These are phyloP conservation scores for Trebouxia sp. DNA, from an alignment of 139 green algal genomes.

Conservation along the genomic window DNA sequence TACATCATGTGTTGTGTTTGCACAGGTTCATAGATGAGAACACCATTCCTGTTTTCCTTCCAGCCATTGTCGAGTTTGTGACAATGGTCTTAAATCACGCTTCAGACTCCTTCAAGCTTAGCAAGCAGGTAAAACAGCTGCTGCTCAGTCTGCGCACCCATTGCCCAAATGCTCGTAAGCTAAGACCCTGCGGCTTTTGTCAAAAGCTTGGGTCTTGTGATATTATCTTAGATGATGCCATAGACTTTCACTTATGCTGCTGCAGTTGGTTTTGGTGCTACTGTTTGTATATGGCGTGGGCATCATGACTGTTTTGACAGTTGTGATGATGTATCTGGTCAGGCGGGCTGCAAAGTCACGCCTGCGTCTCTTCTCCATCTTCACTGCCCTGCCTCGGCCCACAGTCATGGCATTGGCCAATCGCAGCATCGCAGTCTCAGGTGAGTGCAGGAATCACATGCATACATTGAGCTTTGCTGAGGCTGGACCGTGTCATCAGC, in stretches of 20 bases:
- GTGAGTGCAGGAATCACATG: background rate
- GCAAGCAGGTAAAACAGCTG: background rate
- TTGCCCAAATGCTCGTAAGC: too few species aligned
- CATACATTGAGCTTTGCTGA: background rate
- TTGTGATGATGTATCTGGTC: constrained; percentile 9
- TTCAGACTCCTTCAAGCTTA: background rate
- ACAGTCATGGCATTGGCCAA: constrained; percentile 20
- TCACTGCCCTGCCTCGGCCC: constrained; percentile 22
- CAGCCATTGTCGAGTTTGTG: background rate
- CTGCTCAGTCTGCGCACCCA: too few species aligned
- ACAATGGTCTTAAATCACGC: background rate
- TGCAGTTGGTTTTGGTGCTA: constrained; percentile 12
- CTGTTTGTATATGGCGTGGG: constrained; percentile 11
- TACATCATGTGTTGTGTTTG: too few species aligned
- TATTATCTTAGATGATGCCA: too few species aligned
- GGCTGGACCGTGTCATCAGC: background rate
- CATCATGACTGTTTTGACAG: background rate
- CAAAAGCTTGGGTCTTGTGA: too few species aligned
- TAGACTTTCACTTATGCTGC: background rate
- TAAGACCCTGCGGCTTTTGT: too few species aligned
- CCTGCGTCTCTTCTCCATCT: constrained; percentile 24
- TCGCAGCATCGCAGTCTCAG: background rate
- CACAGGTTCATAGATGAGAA: constrained; percentile 2
- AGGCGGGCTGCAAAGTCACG: background rate
- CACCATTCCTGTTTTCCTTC: background rate